Evolutionary conservation across 2,329 filamentous ascomycete genomes (phyloP).

Genomic region (Coniochaeta sp.): DNA sequence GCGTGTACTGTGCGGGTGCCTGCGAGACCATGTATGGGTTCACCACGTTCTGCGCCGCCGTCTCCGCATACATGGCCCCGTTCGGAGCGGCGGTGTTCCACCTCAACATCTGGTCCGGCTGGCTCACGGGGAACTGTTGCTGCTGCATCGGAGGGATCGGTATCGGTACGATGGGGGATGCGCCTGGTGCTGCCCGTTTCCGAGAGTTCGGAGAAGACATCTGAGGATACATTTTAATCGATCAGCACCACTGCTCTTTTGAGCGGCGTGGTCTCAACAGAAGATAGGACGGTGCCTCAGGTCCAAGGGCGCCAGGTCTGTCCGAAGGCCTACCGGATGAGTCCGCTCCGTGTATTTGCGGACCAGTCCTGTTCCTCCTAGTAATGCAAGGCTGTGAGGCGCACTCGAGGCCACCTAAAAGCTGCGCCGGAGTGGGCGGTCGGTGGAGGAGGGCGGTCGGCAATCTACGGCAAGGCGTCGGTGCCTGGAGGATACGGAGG

Average conservation of each 20-base stretch:
- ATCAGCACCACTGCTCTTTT: not conserved
- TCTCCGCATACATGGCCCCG: slow-evolving; percentile 28
- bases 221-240: slow-evolving; percentile 14
- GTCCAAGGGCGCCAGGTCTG: not conserved
- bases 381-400: not conserved
- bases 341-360: not conserved
- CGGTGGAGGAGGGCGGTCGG: not conserved
- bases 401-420: not conserved
- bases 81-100: slow-evolving; percentile 35
- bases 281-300: not conserved
- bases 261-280: not conserved
- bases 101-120: slow-evolving; percentile 38
- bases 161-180: slow-evolving; percentile 53
- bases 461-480: not conserved
- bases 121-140: slow-evolving; percentile 37
- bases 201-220: slow-evolving; percentile 48
- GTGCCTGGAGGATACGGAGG: not conserved
- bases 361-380: not conserved
- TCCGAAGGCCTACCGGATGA: not conserved
- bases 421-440: not conserved
- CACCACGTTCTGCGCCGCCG: slow-evolving; percentile 19
- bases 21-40: slow-evolving; percentile 30
- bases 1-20: slow-evolving; percentile 14
- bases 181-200: slow-evolving; percentile 70
- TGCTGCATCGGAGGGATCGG: slow-evolving; percentile 51